A percentile compares a stretch with the other conserved stretches of the same genome.
Evolutionary conservation across 2,329 filamentous ascomycete species (phyloP).

Genomic region (Dryadomyces quercus-mongolicae): DNA sequence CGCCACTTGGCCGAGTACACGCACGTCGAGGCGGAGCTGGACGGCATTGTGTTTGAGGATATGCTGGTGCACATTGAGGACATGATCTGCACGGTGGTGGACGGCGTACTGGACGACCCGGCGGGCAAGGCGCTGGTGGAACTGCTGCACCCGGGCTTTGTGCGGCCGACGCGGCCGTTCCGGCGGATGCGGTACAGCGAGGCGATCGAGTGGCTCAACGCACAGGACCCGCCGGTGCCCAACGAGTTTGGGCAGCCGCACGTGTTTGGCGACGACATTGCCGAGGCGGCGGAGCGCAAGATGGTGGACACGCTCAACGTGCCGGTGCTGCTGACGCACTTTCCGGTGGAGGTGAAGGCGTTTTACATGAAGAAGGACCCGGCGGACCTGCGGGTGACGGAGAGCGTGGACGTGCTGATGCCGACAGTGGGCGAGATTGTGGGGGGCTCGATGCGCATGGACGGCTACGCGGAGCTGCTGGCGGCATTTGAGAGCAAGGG

Average conservation of each 20-base stretch:
- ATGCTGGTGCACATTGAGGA: conserved; percentile 79
- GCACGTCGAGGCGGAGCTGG: conserved; percentile 90
- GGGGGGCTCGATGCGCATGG: conserved; percentile 92
- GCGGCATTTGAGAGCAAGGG: conserved; percentile 77
- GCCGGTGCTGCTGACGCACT: conserved; percentile 74
- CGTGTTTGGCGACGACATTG: conserved; percentile 92
- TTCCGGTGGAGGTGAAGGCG: conserved; percentile 93
- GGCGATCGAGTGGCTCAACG: conserved; percentile 85
- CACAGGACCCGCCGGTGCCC: conserved; percentile 65
- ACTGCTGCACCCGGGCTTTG: conserved; percentile 83
- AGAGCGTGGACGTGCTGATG: conserved; percentile 77
- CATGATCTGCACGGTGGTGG: conserved; percentile 75
- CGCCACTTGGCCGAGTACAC: conserved; percentile 91
- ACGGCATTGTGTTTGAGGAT: conserved; percentile 89
- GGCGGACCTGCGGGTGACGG: conserved; percentile 70
- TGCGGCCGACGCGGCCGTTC: conserved; percentile 73
- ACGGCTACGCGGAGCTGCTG: conserved; percentile 80
- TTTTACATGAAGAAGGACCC: conserved; percentile 97
- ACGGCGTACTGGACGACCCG: conserved; percentile 62
- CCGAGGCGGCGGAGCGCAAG: conserved; percentile 79
- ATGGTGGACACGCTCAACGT: conserved; percentile 97
- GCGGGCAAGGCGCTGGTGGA: conserved; percentile 62
- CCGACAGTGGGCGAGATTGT: conserved; percentile 96
- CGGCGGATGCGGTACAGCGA: conserved; percentile 90
- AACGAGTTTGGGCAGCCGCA: conserved; percentile 91